Percentiles rank a stretch among this genome's conserved stretches.
These are phyloP conservation scores for Pythium graminicola DNA, from an alignment of 352 stramenopile species.

Conservation along the genomic window DNA sequence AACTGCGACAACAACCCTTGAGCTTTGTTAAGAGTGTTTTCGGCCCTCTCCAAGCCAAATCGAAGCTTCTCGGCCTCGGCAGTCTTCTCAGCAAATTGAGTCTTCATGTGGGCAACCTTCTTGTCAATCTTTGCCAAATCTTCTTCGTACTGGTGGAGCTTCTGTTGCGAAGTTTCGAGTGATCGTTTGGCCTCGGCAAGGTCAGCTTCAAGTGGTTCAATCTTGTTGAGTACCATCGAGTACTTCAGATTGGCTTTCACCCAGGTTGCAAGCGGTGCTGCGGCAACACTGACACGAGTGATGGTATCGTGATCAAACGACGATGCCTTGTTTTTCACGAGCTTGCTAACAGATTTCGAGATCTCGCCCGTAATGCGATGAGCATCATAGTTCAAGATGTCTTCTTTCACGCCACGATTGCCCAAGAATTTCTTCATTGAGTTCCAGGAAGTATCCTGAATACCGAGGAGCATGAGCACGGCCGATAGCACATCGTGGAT, in stretches of 20 bases:
- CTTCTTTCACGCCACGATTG: slow-evolving; percentile 93
- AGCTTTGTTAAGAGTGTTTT: slow-evolving; percentile 89
- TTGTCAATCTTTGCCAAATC: slow-evolving; percentile 90
- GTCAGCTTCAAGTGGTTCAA: slow-evolving; percentile 90
- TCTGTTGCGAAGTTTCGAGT: slow-evolving; percentile 82
- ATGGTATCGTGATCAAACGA: slow-evolving; percentile 94
- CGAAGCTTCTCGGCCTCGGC: slow-evolving; percentile 90
- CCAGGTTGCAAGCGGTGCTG: slow-evolving; percentile 91
- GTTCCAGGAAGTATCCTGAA: slow-evolving; percentile 94
- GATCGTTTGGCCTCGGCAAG: slow-evolving; percentile 83
- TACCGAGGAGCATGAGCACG: slow-evolving; percentile 93
- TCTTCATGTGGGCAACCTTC: slow-evolving; percentile 85
- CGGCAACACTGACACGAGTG: slow-evolving; percentile 91
- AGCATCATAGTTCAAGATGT: slow-evolving; percentile 95
- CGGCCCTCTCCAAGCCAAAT: slow-evolving; percentile 78
- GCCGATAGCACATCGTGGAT: slow-evolving; percentile 94
- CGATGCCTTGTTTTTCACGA: slow-evolving; percentile 89
- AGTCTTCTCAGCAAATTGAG: slow-evolving; percentile 90
- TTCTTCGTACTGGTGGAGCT: slow-evolving; percentile 84
- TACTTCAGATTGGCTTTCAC: slow-evolving; percentile 96
- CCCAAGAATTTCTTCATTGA: slow-evolving; percentile 97
- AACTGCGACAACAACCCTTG: slow-evolving; percentile 88
- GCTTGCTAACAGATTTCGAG: slow-evolving; percentile 86
- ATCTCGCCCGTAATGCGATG: slow-evolving; percentile 88
- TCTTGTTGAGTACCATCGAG: slow-evolving; percentile 93